phyloP scores from a whole-genome alignment of 2,329 filamentous ascomycete genomes.

The Colletotrichum kahawae region DNA sequence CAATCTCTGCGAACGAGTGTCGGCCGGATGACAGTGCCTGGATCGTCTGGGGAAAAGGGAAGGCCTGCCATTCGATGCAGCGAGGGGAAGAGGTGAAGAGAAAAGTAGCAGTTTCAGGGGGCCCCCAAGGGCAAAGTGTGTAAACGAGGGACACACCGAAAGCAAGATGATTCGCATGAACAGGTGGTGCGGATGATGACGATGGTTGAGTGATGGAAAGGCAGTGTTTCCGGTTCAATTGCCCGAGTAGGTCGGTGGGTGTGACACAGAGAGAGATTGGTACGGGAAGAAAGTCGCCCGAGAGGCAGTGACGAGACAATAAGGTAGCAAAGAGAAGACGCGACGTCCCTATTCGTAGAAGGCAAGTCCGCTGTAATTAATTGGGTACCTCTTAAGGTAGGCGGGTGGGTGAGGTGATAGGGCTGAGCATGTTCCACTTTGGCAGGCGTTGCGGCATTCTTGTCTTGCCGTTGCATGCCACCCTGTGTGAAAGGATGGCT shows the following conservation, averaged over 20 bases:
- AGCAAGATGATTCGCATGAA: not conserved
- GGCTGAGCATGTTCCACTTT: not conserved
- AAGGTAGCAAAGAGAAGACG: not conserved
- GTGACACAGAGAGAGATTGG: not conserved
- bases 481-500: not conserved
- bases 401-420: not conserved
- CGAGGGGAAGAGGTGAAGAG: not conserved
- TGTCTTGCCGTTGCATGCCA: not conserved
- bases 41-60: not conserved
- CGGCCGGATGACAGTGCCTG: not conserved
- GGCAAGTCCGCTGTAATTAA: not conserved
- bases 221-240: not conserved
- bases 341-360: not conserved
- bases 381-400: not conserved
- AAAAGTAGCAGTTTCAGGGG: not conserved
- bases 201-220: not conserved
- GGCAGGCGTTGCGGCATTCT: not conserved
- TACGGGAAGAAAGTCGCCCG: not conserved
- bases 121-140: not conserved
- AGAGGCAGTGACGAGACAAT: not conserved
- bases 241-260: not conserved
- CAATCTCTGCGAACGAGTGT: not conserved
- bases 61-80: not conserved
- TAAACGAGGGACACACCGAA: not conserved
- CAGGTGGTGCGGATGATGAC: not conserved